Evolutionary conservation across 1,139 yeast species (phyloP), one percentile per base, ranked within the genome.

Genomic region (Zygoascus sp.): DNA sequence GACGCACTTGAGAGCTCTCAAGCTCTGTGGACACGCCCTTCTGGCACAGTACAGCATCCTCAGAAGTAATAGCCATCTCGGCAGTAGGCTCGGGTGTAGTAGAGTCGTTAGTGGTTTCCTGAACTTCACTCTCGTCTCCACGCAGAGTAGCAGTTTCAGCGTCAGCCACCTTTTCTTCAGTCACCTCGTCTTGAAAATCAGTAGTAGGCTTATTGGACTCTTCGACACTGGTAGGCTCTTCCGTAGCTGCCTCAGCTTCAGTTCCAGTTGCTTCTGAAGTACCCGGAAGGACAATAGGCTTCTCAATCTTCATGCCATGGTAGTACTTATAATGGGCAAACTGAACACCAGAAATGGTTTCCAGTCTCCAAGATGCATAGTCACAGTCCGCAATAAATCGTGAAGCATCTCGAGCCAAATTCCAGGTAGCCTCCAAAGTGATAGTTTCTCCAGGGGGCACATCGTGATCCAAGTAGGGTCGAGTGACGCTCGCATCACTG

Each of bases 241-340:
- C 46, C 16, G 20, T 30, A 8, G 22, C 27, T 13, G 28, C 47
- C 10, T 38, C 46, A 28, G 16, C 23, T 5, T 42, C 44, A 6
- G 51, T 48, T 8, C 32, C 47, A 36, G 15, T 25, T 9, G 30
- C 41, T n/a, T n/a, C n/a, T n/a, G n/a, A n/a, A n/a, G 28, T 32
- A 15, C 35, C 21, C 36, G 36, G 34, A 17, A 27, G 25, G 21
- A 11, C 13, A 11, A 9, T 20, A 6, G 22, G 30, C 13, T 30
- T 36, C 9, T 21, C 21, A 1, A 35, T 28, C 15, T 25, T 27
- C 45, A 42, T 42, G 21, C 45, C 45, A 21, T 35, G 40, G 25
- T 42, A 42, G 23, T 42, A 42, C 17, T 42, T 23, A 37, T 28
- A 21, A 7, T 20, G 27, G 17, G 45, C 40, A 19, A 42, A 42